Conservation (phyloP, 176 grass and related monocot genomes). For the Phragmites australis region DNA sequence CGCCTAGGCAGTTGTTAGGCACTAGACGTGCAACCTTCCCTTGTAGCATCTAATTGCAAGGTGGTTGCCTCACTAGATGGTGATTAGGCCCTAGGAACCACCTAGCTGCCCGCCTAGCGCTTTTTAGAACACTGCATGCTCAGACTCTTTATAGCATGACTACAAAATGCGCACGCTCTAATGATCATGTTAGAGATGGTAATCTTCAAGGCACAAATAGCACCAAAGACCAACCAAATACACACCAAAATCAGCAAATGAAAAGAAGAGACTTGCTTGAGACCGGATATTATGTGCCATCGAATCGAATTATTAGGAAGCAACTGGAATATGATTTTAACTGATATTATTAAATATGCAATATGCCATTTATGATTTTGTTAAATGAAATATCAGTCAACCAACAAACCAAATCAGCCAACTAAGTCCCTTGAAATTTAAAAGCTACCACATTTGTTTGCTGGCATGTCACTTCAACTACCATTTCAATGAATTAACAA, state of each 20-base stretch:
- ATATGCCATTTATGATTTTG: background rate
- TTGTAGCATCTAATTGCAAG: background rate
- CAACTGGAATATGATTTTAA: background rate
- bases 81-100: background rate
- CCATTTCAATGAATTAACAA: constrained; percentile 3
- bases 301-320: background rate
- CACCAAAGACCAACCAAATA: background rate
- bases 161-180: background rate
- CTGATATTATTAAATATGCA: background rate
- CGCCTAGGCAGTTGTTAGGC: background rate
- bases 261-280: background rate
- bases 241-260: background rate
- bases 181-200: background rate
- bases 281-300: background rate
- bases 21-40: background rate
- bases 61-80: background rate
- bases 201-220: background rate
- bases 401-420: background rate
- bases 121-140: background rate
- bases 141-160: background rate
- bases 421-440: background rate
- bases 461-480: background rate
- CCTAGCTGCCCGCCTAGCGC: background rate
- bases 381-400: constrained; percentile 3
- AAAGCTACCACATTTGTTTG: background rate